Conservation (phyloP, 495 filamentous ascomycete species). For the Aspergillus egyptiacus region DNA sequence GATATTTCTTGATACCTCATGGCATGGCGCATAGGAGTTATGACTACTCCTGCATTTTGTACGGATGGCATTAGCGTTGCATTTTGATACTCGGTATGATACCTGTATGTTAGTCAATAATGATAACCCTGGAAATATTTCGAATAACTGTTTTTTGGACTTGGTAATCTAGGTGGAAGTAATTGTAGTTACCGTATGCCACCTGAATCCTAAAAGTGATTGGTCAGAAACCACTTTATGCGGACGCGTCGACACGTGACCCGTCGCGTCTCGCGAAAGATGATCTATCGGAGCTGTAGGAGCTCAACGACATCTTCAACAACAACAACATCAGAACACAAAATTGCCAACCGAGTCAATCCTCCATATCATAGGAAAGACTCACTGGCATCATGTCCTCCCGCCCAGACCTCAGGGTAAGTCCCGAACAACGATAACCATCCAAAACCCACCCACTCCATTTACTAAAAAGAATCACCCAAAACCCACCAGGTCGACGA, state of each 20-base stretch:
- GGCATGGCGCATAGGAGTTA: slow-evolving; percentile 24
- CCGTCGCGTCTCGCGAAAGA: slow-evolving; percentile 25
- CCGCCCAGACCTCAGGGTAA: slow-evolving; percentile 82
- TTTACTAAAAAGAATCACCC: not conserved
- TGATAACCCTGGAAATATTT: not conserved
- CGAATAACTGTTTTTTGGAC: no score
- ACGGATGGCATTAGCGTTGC: slow-evolving; percentile 26
- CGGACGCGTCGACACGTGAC: slow-evolving; percentile 39
- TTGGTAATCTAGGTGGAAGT: no score
- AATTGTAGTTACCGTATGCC: no score
- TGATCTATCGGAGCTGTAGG: not conserved
- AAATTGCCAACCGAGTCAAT: slow-evolving; percentile 1
- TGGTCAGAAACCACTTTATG: slow-evolving; percentile 24
- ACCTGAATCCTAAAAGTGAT: slow-evolving; percentile 8
- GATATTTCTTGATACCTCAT: slow-evolving; percentile 23
- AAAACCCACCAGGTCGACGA: slow-evolving; percentile 68
- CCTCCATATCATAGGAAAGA: slow-evolving; percentile 12
- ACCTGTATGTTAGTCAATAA: slow-evolving; percentile 1
- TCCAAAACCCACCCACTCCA: not conserved
- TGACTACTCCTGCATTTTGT: slow-evolving; percentile 13
- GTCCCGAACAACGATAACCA: not conserved
- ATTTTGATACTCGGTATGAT: slow-evolving; percentile 22
- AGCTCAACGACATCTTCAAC: not conserved
- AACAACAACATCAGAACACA: not conserved
- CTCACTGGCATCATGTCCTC: slow-evolving; percentile 64